Evolutionary conservation across 352 stramenopile species (phyloP), one percentile per base, ranked within the genome.

Genomic region (Pythium aphanidermatum): DNA sequence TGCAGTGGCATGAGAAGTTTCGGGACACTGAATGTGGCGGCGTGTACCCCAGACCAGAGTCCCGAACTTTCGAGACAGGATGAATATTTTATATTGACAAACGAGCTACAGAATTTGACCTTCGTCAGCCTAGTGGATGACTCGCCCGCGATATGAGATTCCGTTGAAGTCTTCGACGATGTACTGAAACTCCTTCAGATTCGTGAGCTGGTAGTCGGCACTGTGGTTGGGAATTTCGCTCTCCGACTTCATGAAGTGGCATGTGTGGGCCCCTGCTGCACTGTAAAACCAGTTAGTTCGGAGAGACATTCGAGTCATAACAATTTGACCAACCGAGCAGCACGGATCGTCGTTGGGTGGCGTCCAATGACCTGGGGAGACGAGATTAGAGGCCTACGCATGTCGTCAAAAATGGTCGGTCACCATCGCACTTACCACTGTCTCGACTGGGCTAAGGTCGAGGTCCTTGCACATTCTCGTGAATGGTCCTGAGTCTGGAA

Each of bases 151-250:
- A 39, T 88, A 88, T 23, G 76, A 89, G 20, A 86, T 74, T 34
- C 76, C 73, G 45, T 88, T 86, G 45, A 85, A 85, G 28, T 85
- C 74, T 40, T 88, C 74, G 20, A 89, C 45, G 11, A 89, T 59
- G 38, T 74, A 75, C 59, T 85, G 71, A 26, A 85, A 82, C 28
- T 89, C 70, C 25, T 52, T 62, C 31, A 89, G 54, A 12, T 58
- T 55, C 2, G 62, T 75, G 29, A 89, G 53, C 27, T 83, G 74
- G 46, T 84, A 84, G 51, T 89, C 71, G 13, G 77, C 77, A 30
- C 60, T 84, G 58, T 89, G 74, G 60, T 89, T 89, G 16, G 77
- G 74, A 9, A 86, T 81, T 14, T 66, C 74, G 44, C 71, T 83
- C 19, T 68, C 58, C 0, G 50, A 63, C n/a, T 74, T 70, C 58